A percentile compares a stretch with the other conserved stretches of the same genome.
phyloP scores from a whole-genome alignment of 257 asterid genomes.

The Striga asiatica region DNA sequence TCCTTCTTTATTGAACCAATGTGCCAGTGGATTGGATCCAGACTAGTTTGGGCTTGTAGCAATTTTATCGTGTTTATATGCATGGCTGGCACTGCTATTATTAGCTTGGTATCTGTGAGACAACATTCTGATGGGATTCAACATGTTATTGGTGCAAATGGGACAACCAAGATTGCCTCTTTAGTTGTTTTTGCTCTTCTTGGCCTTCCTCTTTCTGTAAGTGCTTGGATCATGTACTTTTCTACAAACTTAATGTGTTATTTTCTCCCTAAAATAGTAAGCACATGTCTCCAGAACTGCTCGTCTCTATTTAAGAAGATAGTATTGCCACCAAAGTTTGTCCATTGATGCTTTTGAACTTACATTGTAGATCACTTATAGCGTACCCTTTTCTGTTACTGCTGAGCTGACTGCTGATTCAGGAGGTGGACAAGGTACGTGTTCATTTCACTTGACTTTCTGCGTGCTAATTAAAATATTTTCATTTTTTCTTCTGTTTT shows the following conservation, averaged over 20 bases:
- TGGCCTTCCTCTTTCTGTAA: constrained; percentile 96
- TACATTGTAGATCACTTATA: constrained; percentile 66
- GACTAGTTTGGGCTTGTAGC: constrained; percentile 82
- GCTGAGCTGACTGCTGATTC: constrained; percentile 98
- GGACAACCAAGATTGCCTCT: constrained; percentile 65
- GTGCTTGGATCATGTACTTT: constrained; percentile 22
- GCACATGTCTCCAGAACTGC: not conserved
- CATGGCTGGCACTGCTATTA: constrained; percentile 90
- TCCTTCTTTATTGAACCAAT: constrained; percentile 82
- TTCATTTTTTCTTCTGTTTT: constrained; percentile 12
- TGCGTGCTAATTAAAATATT: too few species aligned
- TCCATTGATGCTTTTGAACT: constrained; percentile 15
- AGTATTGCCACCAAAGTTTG: not conserved
- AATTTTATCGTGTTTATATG: constrained; percentile 74
- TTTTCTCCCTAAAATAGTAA: not conserved
- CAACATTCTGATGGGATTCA: constrained; percentile 59
- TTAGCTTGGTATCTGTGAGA: constrained; percentile 53
- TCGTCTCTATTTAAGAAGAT: not conserved
- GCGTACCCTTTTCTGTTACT: constrained; percentile 93
- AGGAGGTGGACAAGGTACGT: constrained; percentile 97
- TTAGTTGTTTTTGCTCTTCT: constrained; percentile 80
- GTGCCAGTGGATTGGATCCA: constrained; percentile 76
- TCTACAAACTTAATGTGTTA: not conserved
- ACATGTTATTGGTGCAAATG: constrained; percentile 67
- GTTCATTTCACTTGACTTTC: not conserved